A percentile compares a stretch with the other conserved stretches of the same genome.
Conservation (phyloP, 768 basidiomycete species). For the Pleurotus giganteus region DNA sequence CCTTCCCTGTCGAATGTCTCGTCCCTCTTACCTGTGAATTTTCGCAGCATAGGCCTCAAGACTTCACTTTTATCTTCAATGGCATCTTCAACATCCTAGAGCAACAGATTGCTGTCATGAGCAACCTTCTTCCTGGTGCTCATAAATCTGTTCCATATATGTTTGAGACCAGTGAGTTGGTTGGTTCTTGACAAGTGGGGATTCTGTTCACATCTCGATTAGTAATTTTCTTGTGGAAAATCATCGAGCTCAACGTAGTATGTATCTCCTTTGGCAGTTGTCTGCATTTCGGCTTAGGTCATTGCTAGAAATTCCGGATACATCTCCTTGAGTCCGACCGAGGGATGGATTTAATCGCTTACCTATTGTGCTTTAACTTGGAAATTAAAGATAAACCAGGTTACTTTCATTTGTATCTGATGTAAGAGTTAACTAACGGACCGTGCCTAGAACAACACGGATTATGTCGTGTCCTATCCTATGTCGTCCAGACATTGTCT, state of each 20-base stretch:
- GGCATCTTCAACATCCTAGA: constrained; percentile 69
- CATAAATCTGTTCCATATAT: constrained; percentile 79
- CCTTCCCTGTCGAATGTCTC: constrained; percentile 7
- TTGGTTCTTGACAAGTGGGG: background rate
- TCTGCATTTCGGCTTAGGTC: background rate
- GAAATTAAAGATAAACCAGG: constrained; percentile 94
- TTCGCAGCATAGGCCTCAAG: constrained; percentile 80
- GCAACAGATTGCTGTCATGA: constrained; percentile 72
- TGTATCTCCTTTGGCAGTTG: constrained; percentile 8
- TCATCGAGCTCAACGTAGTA: constrained; percentile 92
- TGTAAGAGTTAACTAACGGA: constrained; percentile 8
- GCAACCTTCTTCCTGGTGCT: constrained; percentile 83
- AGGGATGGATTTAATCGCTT: constrained; percentile 72
- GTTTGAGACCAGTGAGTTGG: constrained; percentile 71
- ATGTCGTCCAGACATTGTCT: constrained; percentile 89
- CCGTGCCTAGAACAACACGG: constrained; percentile 77
- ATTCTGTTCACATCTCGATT: background rate
- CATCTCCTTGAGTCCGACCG: constrained; percentile 80
- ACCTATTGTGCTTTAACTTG: constrained; percentile 77
- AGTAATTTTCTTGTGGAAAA: constrained; percentile 89
- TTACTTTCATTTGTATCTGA: constrained; percentile 39
- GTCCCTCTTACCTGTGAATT: constrained; percentile 13
- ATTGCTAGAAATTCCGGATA: constrained; percentile 80
- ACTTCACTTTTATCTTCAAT: constrained; percentile 80
- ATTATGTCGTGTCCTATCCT: constrained; percentile 83